Base-by-base conservation (phyloP, 768 basidiomycete genomes). In the Kwoniella newhampshirensis region DNA sequence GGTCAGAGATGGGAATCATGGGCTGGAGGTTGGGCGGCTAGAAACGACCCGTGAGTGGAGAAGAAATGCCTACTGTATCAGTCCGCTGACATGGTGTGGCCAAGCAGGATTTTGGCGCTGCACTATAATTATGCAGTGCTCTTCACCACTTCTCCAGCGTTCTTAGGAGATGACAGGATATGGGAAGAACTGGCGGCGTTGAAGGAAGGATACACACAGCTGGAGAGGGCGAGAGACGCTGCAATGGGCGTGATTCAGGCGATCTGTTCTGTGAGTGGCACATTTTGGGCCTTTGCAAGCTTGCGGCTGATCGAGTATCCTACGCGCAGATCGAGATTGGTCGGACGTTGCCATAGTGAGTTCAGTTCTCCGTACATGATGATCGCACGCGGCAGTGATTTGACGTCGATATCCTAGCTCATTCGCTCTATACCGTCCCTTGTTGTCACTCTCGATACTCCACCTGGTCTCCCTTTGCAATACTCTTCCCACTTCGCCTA, bases 161-260 rank as follows among this genome's bases (percentile, higher is more conserved):
- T 66, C 43, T 46, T 69, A 28, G 65, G 37, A 20, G 57, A 51
- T n/a, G 40, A 59, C 13, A 35, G 21, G n/a, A 63, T 72, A 6
- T 74, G 73, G 73, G 50, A 57, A 27, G 70, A 69, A 20, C 47
- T 76, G 45, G 63, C 68, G 3, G 50, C 51, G 18, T 57, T 41
- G 13, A 62, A 57, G 41, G 69, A 70, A 13, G 75, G 75, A 18
- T 70, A 66, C 45, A 50, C 67, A 32, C 59, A 65, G 43, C 58
- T 76, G 11, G 69, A 73, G 35, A 42, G 69, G 42, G 71, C 62
- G 5, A 43, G 73, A 32, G 75, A 76, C 45, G 70, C 75, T 0
- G 75, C 73, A n/a, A 67, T 73, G 35, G 68, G 68, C 3, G 60
- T 76, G 6, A 63, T 76, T 20, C 67, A 72, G 39, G 66, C 69